Base-by-base conservation (phyloP, 1,284 basidiomycete genomes). In the Calocybe gambosa region DNA sequence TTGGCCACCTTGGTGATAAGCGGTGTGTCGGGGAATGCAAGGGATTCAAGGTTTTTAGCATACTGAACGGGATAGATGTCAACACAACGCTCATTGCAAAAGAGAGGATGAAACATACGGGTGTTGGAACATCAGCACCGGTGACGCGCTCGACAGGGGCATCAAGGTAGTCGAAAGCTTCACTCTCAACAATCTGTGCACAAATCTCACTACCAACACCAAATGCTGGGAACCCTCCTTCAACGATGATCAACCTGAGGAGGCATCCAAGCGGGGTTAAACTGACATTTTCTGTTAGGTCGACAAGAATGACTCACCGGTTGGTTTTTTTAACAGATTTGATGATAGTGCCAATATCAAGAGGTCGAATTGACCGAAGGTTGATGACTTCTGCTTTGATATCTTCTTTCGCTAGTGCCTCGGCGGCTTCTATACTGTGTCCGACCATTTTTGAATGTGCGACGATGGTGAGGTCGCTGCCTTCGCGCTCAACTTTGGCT, bases 351-450 rank as follows among this genome's bases (percentile, higher is more conserved):
- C 96, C 90, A 61, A 98, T 95, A 68, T 99, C 96, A 40, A 99
- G 81, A 42, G 96, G 96, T 56, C 95, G 88, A 61, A 95, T 94
- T 55, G 80, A 86, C 57, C 95, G 82, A 55, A 99, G 79, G 78
- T 99, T 99, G 78, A 99, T 88, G 56, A 99, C 93, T 71, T 99
- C 96, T 26, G 91, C 93, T 67, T 92, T 91, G 74, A 99, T 86
- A 38, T 93, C 95, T 68, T 98, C 91, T 77, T 97, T 93, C 58
- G 90, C 90, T 36, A 99, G 78, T 42, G 76, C 70, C 54, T 97
- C 93, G 16, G 96, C 96, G 36, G 94, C 93, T 68, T 97, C 93
- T 50, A 98, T 69, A 59, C 84, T 84, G 70, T 92, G 89, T 1
- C 88, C 82, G 52, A 98, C 94, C 89, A 93, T 93, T 70, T 92